Evolutionary conservation across 163 green algal species (phyloP).

Genomic region (Scenedesmus sp.): DNA sequence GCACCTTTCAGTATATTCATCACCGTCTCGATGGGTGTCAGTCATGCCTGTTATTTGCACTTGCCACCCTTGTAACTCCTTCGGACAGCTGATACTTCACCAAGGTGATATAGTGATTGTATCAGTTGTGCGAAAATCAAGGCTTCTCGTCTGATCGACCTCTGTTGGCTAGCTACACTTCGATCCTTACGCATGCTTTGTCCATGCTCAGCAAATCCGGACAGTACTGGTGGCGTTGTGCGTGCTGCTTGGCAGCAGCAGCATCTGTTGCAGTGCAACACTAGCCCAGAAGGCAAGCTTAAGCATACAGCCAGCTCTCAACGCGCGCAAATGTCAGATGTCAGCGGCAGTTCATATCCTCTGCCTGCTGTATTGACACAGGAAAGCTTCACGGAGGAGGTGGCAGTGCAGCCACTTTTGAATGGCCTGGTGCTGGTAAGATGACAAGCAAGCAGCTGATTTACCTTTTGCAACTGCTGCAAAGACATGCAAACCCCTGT

Average conservation of each 20-base stretch:
- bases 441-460: neutral
- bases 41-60: too few species aligned
- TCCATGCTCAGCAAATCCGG: neutral
- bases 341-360: too few species aligned
- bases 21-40: too few species aligned
- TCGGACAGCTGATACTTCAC: too few species aligned
- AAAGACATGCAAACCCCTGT: neutral
- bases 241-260: slow-evolving; percentile 1
- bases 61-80: too few species aligned
- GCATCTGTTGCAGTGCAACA: neutral
- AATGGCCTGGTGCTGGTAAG: slow-evolving; percentile 54
- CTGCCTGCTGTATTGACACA: too few species aligned
- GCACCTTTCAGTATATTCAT: too few species aligned
- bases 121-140: too few species aligned
- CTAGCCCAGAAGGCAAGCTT: neutral
- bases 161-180: neutral
- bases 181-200: neutral
- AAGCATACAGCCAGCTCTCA: neutral
- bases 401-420: slow-evolving; percentile 50
- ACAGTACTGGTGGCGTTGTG: neutral
- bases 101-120: too few species aligned
- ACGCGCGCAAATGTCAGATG: neutral
- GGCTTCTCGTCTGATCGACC: neutral
- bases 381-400: slow-evolving; percentile 59
- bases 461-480: neutral